Evolutionary conservation across 768 basidiomycete species (phyloP).

Genomic region (Thelephora ganbajun): DNA sequence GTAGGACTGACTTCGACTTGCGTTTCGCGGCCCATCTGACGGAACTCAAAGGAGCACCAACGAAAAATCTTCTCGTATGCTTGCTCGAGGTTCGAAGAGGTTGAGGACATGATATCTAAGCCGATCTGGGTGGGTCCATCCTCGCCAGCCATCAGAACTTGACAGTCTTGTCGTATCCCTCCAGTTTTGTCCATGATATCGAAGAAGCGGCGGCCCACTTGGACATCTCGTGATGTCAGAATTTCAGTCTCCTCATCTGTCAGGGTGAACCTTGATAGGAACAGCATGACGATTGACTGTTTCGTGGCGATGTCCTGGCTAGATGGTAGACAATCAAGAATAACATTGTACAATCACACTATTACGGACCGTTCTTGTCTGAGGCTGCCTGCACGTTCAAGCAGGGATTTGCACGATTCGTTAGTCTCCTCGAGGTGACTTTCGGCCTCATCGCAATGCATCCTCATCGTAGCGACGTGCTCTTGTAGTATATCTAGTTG

Average conservation of each 20-base stretch:
- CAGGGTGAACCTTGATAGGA: constrained; percentile 80
- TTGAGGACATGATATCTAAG: constrained; percentile 82
- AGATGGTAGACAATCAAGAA: constrained; percentile 7
- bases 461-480: constrained; percentile 70
- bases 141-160: constrained; percentile 76
- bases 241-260: constrained; percentile 56
- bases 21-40: constrained; percentile 59
- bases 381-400: constrained; percentile 73
- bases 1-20: constrained; percentile 52
- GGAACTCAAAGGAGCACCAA: constrained; percentile 77
- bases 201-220: constrained; percentile 66
- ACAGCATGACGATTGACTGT: constrained; percentile 61
- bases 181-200: constrained; percentile 79
- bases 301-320: constrained; percentile 62
- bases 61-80: constrained; percentile 83
- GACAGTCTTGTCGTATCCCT: constrained; percentile 70
- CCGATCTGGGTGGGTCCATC: constrained; percentile 67
- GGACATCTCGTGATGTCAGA: constrained; percentile 65
- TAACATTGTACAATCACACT: not conserved
- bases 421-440: constrained; percentile 60
- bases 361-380: constrained; percentile 50
- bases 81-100: constrained; percentile 71
- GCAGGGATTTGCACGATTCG: constrained; percentile 59
- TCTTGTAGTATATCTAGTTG: constrained; percentile 71
- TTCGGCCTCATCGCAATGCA: constrained; percentile 74